Evolutionary conservation across 805 yeast genomes (phyloP).

Genomic region (Metschnikowia rubicola): DNA sequence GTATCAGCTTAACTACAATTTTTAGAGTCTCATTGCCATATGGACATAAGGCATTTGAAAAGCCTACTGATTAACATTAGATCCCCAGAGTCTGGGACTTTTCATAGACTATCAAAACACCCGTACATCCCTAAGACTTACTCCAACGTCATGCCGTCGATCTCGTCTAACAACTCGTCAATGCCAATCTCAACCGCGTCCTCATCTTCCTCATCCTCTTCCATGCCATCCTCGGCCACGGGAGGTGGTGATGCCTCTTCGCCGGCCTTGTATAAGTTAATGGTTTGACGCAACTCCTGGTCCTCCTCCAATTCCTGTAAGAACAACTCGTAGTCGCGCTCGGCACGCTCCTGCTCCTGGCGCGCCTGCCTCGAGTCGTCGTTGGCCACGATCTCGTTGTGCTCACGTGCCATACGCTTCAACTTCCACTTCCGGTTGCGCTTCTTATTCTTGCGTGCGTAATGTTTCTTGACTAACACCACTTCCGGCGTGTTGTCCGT

Average conservation of each 20-base stretch:
- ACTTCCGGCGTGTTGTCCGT: conserved; percentile 75
- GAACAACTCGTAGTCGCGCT: conserved; percentile 91
- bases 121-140: conserved; percentile 24
- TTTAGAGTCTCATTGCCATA: too few relatives aligned
- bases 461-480: conserved; percentile 81
- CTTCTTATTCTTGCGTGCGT: conserved; percentile 73
- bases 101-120: background rate
- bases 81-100: too few relatives aligned
- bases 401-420: conserved; percentile 97
- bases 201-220: conserved; percentile 57
- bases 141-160: conserved; percentile 88
- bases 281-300: conserved; percentile 84
- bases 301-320: conserved; percentile 97
- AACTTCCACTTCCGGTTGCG: conserved; percentile 86
- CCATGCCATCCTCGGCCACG: conserved; percentile 41
- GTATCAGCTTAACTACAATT: too few relatives aligned
- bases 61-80: too few relatives aligned
- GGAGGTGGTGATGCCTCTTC: conserved; percentile 20
- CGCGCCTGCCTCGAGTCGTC: conserved; percentile 68
- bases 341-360: conserved; percentile 89
- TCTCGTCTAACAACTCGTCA: conserved; percentile 90
- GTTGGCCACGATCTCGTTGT: conserved; percentile 79
- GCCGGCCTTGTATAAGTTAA: conserved; percentile 79
- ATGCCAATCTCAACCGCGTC: conserved; percentile 87
- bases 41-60: too few relatives aligned